A percentile compares a stretch with the other conserved stretches of the same genome.
These are phyloP conservation scores for Alternaria longipes DNA, from an alignment of 2,329 filamentous ascomycete species.

Conservation along the genomic window DNA sequence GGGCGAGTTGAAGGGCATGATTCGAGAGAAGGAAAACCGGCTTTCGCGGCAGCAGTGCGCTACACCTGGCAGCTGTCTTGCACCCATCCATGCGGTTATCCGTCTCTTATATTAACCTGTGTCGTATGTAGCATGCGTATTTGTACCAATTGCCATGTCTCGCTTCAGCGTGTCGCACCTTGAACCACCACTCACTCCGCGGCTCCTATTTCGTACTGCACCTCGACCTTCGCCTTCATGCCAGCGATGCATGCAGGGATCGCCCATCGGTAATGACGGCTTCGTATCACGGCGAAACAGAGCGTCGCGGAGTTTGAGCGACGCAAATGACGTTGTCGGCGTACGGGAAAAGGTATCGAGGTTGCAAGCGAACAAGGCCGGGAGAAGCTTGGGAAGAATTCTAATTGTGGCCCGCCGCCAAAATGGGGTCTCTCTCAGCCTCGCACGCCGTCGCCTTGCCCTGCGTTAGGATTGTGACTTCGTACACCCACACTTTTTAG, in stretches of 20 bases:
- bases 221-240: background rate
- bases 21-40: constrained; percentile 17
- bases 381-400: too few relatives aligned
- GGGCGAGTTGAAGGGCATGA: background rate
- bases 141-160: constrained; percentile 7
- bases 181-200: constrained; percentile 7
- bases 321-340: constrained; percentile 23
- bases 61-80: constrained; percentile 5
- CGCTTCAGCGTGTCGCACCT: background rate
- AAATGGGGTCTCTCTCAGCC: background rate
- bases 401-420: constrained; percentile 1
- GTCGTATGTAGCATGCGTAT: background rate
- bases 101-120: constrained; percentile 15
- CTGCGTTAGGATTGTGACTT: background rate
- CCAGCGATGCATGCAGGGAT: constrained; percentile 15
- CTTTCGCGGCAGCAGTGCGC: constrained; percentile 11
- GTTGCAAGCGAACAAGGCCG: background rate
- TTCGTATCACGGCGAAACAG: background rate
- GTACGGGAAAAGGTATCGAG: background rate
- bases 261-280: background rate
- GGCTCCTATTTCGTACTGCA: background rate
- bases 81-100: constrained; percentile 21
- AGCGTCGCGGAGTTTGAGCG: constrained; percentile 6
- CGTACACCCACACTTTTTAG: background rate
- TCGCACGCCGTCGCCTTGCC: background rate